These are phyloP conservation scores for Alternaria ventricosa DNA, from an alignment of 2,329 filamentous ascomycete genomes.

Conservation along the genomic window DNA sequence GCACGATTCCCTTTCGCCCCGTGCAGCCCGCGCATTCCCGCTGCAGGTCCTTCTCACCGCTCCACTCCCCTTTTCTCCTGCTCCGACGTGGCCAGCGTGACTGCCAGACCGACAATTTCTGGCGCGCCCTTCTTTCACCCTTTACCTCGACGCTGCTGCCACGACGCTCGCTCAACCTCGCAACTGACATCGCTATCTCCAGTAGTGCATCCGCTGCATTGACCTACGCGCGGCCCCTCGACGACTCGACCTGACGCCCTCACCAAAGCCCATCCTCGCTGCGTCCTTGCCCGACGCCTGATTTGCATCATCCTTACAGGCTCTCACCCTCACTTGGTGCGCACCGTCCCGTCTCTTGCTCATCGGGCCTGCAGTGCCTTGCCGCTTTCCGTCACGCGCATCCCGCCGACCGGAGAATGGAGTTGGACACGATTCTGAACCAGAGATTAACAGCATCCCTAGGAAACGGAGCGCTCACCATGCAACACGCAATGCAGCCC, in stretches of 20 bases:
- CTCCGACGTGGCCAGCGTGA: conserved; percentile 39
- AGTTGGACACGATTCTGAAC: conserved; percentile 52
- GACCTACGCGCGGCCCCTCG: conserved; percentile 47
- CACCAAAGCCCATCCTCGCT: conserved; percentile 29
- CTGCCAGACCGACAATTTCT: conserved; percentile 30
- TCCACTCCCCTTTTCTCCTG: conserved; percentile 45
- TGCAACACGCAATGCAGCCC: conserved; percentile 53
- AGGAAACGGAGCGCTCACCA: conserved; percentile 46
- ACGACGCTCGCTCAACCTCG: conserved; percentile 23
- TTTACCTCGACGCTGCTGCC: conserved; percentile 16
- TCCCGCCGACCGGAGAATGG: conserved; percentile 39
- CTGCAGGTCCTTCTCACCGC: conserved; percentile 35
- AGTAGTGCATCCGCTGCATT: conserved; percentile 48
- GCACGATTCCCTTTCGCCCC: conserved; percentile 17
- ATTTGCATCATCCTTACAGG: background rate
- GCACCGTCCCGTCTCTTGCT: conserved; percentile 40
- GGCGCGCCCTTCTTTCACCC: conserved; percentile 28
- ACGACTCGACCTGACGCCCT: conserved; percentile 28
- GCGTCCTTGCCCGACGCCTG: conserved; percentile 30
- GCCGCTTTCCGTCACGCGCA: conserved; percentile 26
- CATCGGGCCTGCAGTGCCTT: conserved; percentile 18
- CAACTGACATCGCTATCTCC: conserved; percentile 35
- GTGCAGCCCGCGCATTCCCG: conserved; percentile 29
- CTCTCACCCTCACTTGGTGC: conserved; percentile 38
- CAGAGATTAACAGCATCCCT: conserved; percentile 49